Conservation (phyloP, 768 basidiomycete genomes). For the Boletus rex-veris region DNA sequence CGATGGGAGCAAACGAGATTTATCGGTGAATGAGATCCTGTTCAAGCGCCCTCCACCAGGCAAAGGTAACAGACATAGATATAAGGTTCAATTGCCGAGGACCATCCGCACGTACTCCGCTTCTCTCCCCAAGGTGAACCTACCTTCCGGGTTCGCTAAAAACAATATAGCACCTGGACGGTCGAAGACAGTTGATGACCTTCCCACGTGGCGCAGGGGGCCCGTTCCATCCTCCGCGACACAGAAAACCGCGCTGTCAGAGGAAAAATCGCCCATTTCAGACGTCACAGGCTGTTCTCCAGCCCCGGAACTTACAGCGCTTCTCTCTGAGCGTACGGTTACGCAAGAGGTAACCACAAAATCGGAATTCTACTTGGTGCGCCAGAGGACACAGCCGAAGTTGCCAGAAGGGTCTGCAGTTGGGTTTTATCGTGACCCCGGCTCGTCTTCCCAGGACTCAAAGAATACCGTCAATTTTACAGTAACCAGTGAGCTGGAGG, state of each 20-base stretch:
- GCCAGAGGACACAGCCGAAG: constrained; percentile 58
- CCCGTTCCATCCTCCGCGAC: constrained; percentile 16
- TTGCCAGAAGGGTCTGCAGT: constrained; percentile 71
- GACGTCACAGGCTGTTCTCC: constrained; percentile 66
- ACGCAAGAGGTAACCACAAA: constrained; percentile 33
- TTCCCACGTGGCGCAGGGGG: constrained; percentile 40
- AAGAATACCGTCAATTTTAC: constrained; percentile 66
- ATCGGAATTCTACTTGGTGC: constrained; percentile 30
- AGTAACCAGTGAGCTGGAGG: constrained; percentile 73
- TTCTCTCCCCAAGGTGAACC: constrained; percentile 37
- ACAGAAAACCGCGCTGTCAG: constrained; percentile 4
- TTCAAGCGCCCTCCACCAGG: constrained; percentile 44
- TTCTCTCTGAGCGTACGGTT: constrained; percentile 28
- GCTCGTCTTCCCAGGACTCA: constrained; percentile 46
- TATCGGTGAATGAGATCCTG: constrained; percentile 62
- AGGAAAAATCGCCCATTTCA: constrained; percentile 29
- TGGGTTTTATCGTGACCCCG: constrained; percentile 68
- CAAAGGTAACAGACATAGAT: constrained; percentile 34
- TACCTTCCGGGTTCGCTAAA: constrained; percentile 32
- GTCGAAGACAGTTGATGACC: constrained; percentile 34
- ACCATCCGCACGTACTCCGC: background rate
- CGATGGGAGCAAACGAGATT: constrained; percentile 55
- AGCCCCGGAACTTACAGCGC: constrained; percentile 44
- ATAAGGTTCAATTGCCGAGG: constrained; percentile 37
- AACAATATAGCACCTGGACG: constrained; percentile 17